Base-by-base conservation (phyloP, 129 eudicot species). In the Centella asiatica region DNA sequence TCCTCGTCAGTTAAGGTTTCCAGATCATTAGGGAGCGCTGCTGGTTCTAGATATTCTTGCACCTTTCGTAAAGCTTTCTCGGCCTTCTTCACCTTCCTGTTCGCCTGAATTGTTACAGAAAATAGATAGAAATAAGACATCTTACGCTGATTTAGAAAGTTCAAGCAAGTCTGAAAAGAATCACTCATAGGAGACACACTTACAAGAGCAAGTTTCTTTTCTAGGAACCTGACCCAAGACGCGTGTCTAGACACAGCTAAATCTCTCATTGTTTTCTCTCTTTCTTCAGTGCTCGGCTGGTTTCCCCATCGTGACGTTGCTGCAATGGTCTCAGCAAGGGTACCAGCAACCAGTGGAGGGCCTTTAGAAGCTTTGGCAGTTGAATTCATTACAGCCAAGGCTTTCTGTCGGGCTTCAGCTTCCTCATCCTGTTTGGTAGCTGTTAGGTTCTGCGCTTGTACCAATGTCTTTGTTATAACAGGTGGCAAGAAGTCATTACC, bases 401-500 rank as follows among this genome's bases (percentile, higher is more conserved):
- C 92, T 69, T 66, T 75, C 26, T 77, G 57, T 15, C 95, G 92
- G 44, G 88, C 95, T 48, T 70, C 67, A 73, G 87, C 99, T 83
- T 93, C 96, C 71, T 80, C 81, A 60, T 87, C 89, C 66, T 81
- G 89, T 44, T 70, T 78, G 20, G 80, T 62, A 45, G 69, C 71
- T 36, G 80, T 71, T 57, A 56, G 27, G 47, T 66, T 79, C 69
- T 82, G 84, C 22, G 86, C 81, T 66, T 88, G 83, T 20, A 25
- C 59, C 55, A 93, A 72, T 26, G 82, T 77, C 28, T 65, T 70
- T n/a, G 90, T 74, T 28, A 93, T 86, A 54, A 40, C 62, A 33
- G 89, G 85, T 10, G 99, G 90, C 74, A 93, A 80, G 60, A 87
- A 93, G 75, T 93, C 99, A 8, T 87, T 93, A 26, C 96, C 99